phyloP scores from a whole-genome alignment of 768 basidiomycete species.

The Pholiota conissans region DNA sequence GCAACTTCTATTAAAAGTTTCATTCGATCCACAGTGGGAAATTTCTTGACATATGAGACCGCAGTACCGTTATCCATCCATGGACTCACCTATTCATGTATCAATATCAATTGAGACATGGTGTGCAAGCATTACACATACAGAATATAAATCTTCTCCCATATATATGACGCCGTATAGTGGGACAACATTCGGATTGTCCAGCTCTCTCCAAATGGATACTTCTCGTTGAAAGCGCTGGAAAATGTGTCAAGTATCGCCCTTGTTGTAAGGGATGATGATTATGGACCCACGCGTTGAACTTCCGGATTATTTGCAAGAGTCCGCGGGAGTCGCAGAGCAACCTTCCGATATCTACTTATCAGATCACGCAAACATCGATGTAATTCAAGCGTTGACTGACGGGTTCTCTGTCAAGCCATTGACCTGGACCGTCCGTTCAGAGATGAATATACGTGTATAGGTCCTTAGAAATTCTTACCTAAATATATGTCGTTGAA shows the following conservation, averaged over 20 bases:
- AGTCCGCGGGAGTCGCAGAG: slow-evolving; percentile 36
- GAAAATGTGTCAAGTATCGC: not conserved
- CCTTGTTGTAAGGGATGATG: not conserved
- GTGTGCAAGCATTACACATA: slow-evolving; percentile 13
- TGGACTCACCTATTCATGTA: slow-evolving; percentile 38
- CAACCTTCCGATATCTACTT: slow-evolving; percentile 30
- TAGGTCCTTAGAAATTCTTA: slow-evolving; percentile 11
- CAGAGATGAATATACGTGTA: not conserved
- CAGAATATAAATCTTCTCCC: slow-evolving; percentile 32
- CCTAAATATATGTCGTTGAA: slow-evolving; percentile 42
- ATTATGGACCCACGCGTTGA: slow-evolving; percentile 28
- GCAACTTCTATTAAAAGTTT: slow-evolving; percentile 38
- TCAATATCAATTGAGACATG: not conserved
- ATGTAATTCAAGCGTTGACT: slow-evolving; percentile 1
- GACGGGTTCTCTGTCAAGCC: slow-evolving; percentile 39
- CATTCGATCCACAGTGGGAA: slow-evolving; percentile 33
- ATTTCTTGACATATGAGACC: slow-evolving; percentile 30
- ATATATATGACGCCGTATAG: slow-evolving; percentile 39
- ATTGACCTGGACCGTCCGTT: slow-evolving; percentile 30
- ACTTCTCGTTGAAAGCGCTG: slow-evolving; percentile 45
- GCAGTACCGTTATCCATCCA: slow-evolving; percentile 46
- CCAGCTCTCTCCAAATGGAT: slow-evolving; percentile 39
- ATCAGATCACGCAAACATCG: too few relatives aligned
- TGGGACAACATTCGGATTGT: slow-evolving; percentile 39
- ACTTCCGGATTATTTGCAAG: slow-evolving; percentile 31